A percentile compares a stretch with the other conserved stretches of the same genome.
Evolutionary conservation across 768 basidiomycete genomes (phyloP).

Genomic region (Lactarius psammicola): DNA sequence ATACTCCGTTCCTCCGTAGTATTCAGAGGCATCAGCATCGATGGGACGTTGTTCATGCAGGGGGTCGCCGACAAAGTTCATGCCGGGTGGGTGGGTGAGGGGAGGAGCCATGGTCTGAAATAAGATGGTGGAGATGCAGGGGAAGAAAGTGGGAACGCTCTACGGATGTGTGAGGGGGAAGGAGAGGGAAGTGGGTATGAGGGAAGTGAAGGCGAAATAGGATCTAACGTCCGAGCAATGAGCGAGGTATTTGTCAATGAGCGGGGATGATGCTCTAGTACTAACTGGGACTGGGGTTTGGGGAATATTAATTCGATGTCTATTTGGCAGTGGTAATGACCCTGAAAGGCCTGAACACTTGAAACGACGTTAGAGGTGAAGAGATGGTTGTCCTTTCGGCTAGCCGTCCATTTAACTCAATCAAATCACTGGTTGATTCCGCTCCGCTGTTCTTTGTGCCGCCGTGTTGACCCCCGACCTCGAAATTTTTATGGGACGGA

Average conservation of each 20-base stretch:
- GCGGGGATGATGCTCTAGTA: constrained; percentile 3
- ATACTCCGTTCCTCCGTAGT: constrained; percentile 79
- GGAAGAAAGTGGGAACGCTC: neutral
- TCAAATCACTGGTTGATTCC: no score
- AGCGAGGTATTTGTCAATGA: constrained; percentile 15
- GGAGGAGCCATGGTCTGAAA: constrained; percentile 56
- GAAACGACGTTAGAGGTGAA: neutral
- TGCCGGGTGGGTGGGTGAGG: constrained; percentile 60
- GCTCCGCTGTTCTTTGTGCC: neutral
- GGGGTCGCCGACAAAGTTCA: constrained; percentile 65
- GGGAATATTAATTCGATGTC: neutral
- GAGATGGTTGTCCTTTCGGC: neutral
- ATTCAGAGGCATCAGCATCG: constrained; percentile 70
- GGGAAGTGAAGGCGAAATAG: neutral
- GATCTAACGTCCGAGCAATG: constrained; percentile 7
- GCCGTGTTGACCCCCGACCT: neutral
- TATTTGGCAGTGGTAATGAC: neutral
- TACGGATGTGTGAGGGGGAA: neutral
- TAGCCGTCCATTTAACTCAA: neutral
- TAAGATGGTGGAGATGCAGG: constrained; percentile 13
- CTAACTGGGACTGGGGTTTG: neutral
- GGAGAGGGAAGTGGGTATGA: constrained; percentile 9
- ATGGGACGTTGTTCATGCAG: constrained; percentile 40
- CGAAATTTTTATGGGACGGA: neutral
- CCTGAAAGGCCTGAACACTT: no score